A percentile compares a stretch with the other conserved stretches of the same genome.
These are phyloP conservation scores for Magnolia changhungtana DNA, from an alignment of 164 flowering plant genomes.

Conservation along the genomic window DNA sequence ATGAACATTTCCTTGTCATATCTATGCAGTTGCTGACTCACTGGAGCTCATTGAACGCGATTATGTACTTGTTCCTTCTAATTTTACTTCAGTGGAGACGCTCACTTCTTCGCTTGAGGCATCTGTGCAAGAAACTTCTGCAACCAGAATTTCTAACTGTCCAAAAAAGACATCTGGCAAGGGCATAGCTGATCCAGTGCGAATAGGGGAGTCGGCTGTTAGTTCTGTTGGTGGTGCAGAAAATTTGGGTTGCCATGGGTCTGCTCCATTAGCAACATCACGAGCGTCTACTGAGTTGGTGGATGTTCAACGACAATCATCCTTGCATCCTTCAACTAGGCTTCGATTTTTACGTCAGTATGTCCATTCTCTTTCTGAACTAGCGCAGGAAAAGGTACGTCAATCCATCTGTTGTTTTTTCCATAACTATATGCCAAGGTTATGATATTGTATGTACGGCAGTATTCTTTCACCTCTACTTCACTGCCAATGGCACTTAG, in stretches of 20 bases:
- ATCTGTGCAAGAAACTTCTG: constrained; percentile 28
- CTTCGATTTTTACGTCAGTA: constrained; percentile 40
- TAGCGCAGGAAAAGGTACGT: constrained; percentile 44
- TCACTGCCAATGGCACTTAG: background rate
- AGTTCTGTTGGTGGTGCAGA: constrained; percentile 19
- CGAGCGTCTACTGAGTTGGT: constrained; percentile 17
- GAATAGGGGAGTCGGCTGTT: constrained; percentile 16
- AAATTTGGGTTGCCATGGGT: constrained; percentile 11
- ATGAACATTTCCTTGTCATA: constrained; percentile 1
- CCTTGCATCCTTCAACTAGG: constrained; percentile 40
- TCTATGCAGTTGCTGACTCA: constrained; percentile 42
- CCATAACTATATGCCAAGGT: background rate
- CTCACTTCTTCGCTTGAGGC: constrained; percentile 35
- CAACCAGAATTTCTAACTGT: constrained; percentile 12
- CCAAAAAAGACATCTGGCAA: constrained; percentile 22
- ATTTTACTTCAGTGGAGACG: constrained; percentile 36
- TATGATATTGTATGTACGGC: background rate
- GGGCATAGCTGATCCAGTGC: constrained; percentile 12
- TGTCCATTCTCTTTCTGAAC: constrained; percentile 30
- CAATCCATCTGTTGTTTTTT: background rate
- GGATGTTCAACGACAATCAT: constrained; percentile 29
- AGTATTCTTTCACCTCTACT: too few species aligned
- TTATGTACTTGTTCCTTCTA: constrained; percentile 51
- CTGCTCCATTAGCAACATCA: constrained; percentile 21
- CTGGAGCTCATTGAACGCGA: constrained; percentile 50